Base-by-base conservation (phyloP, 2,329 filamentous ascomycete genomes). In the Hymenoscyphus linearis region DNA sequence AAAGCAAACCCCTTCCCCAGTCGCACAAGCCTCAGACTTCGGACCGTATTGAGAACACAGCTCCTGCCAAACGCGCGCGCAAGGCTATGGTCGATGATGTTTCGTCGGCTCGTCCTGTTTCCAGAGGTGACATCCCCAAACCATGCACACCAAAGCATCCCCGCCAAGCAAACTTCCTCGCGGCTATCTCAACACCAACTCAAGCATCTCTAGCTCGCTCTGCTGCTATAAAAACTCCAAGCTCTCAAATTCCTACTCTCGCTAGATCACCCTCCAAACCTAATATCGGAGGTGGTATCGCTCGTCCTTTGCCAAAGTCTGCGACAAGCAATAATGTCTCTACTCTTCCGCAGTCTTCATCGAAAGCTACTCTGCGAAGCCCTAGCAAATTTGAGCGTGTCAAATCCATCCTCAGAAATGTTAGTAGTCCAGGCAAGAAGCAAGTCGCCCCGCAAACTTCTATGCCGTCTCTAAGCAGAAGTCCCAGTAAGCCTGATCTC, bases 151-250 rank as follows among this genome's bases (percentile, higher is more conserved):
- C 74, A 69, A 79, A 64, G 65, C 70, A 80, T 25, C 67, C 75
- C 55, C 79, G 78, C 27, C 75, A 80, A 59, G 76, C 81, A 9
- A 79, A 52, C 53, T 62, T 82, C 64, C 75, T 79, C 62, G 78
- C 79, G 64, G 85, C 79, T 62, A 77, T 93, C 34, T 83, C 87
- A 74, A 96, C 90, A 5, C 91, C 92, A 0, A 95, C 90, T 9
- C 91, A 91, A 73, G 79, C 90, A 7, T 91, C 89, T 0, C 74
- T 90, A 57, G 84, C 86, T 36, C 85, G 87, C 52, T 76, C 81
- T 54, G 76, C 80, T 59, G 85, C 79, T 66, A 76, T 77, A 58
- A 85, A 83, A 69, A 77, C 80, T 7, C 76, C 82, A 52, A 82
- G 80, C 58, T 77, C 77, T 25, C 80, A 71, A 13, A 70, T 72